phyloP scores from a whole-genome alignment of 2,329 filamentous ascomycete species.

The Claviceps sp. region DNA sequence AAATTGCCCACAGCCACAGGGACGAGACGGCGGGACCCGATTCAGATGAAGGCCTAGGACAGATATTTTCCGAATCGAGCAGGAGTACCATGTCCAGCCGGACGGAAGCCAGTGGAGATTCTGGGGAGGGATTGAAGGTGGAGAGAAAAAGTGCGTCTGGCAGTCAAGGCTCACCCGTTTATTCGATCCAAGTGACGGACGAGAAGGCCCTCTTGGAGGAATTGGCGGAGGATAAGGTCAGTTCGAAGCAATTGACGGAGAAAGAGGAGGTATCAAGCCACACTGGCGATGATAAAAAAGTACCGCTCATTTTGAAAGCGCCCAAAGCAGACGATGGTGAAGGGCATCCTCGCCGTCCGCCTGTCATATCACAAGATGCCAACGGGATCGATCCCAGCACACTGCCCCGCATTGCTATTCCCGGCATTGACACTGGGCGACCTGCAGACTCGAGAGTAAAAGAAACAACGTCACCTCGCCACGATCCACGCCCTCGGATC shows the following conservation, averaged over 20 bases:
- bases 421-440: constrained; percentile 7
- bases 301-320: constrained; percentile 27
- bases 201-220: constrained; percentile 1
- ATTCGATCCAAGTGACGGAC: background rate
- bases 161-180: constrained; percentile 25
- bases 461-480: constrained; percentile 15
- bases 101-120: constrained; percentile 8
- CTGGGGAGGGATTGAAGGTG: constrained; percentile 15
- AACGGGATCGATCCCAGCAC: background rate
- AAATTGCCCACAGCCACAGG: constrained; percentile 15
- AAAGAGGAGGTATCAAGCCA: constrained; percentile 20
- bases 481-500: constrained; percentile 27
- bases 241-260: constrained; percentile 18
- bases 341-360: constrained; percentile 17
- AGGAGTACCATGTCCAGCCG: constrained; percentile 19
- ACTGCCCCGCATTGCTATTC: background rate
- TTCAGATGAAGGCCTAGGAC: constrained; percentile 43
- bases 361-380: constrained; percentile 17
- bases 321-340: constrained; percentile 25
- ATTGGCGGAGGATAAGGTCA: constrained; percentile 2
- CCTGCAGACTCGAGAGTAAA: constrained; percentile 15
- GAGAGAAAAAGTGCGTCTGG: constrained; percentile 16
- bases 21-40: constrained; percentile 30
- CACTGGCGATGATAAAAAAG: too few species aligned
- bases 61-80: constrained; percentile 46